phyloP scores from a whole-genome alignment of 1,139 yeast genomes.

The Casaregolazyma suthepensis region DNA sequence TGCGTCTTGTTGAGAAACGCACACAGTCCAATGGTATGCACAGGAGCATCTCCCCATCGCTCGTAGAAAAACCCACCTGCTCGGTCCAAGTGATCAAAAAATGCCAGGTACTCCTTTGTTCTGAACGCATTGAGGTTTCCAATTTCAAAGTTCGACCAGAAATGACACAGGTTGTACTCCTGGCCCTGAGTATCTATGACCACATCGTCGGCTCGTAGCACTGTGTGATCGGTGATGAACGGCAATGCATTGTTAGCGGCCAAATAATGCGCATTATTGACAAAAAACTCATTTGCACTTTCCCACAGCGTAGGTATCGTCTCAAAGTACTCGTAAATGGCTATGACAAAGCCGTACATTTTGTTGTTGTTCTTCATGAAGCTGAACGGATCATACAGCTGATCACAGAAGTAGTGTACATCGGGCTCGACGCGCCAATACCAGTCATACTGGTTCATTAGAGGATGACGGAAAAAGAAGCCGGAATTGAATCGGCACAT shows the following conservation, averaged over 20 bases:
- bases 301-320: slow-evolving; percentile 85
- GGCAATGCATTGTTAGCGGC: slow-evolving; percentile 64
- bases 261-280: slow-evolving; percentile 54
- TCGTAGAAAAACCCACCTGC: slow-evolving; percentile 80
- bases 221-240: slow-evolving; percentile 57
- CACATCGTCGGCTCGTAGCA: slow-evolving; percentile 34
- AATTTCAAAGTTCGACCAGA: slow-evolving; percentile 93
- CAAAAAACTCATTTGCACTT: slow-evolving; percentile 57
- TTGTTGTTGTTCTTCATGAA: slow-evolving; percentile 66
- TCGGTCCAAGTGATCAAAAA: slow-evolving; percentile 60
- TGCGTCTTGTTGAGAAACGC: slow-evolving; percentile 60
- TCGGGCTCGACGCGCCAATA: slow-evolving; percentile 95
- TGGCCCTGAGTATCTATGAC: slow-evolving; percentile 35
- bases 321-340: slow-evolving; percentile 69
- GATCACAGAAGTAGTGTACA: slow-evolving; percentile 78
- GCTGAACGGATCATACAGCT: slow-evolving; percentile 66
- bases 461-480: slow-evolving; percentile 65
- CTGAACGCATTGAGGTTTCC: slow-evolving; percentile 77
- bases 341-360: slow-evolving; percentile 80
- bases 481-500: slow-evolving; percentile 86
- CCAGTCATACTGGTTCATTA: slow-evolving; percentile 64
- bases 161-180: slow-evolving; percentile 83
- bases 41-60: slow-evolving; percentile 99
- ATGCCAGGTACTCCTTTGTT: slow-evolving; percentile 60
- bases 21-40: slow-evolving; percentile 73